These are phyloP conservation scores for Arthrobotrys pseudoclavata DNA, from an alignment of 2,329 filamentous ascomycete species.

Conservation along the genomic window DNA sequence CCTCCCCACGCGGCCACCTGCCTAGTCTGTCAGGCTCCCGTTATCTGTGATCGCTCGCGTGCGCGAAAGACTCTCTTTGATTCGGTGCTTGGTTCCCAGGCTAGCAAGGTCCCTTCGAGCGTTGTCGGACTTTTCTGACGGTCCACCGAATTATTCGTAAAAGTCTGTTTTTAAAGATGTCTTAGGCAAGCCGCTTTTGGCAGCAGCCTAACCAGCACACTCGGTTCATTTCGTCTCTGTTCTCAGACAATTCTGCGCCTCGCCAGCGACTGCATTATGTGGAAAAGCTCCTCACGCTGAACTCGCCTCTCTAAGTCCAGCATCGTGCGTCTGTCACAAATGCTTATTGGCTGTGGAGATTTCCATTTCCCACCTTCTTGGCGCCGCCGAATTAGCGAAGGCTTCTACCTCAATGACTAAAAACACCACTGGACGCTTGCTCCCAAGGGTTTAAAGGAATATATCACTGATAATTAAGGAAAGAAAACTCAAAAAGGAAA, in stretches of 20 bases:
- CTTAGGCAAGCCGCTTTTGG: conserved; percentile 19
- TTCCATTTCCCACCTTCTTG: conserved; percentile 18
- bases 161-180: conserved; percentile 10
- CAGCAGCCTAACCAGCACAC: conserved; percentile 45
- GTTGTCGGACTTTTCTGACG: conserved; percentile 1
- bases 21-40: conserved; percentile 47
- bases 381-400: conserved; percentile 27
- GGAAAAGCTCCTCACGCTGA: background rate
- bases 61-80: conserved; percentile 28
- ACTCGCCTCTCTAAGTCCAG: background rate
- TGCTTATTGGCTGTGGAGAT: conserved; percentile 43
- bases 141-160: background rate
- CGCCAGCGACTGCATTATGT: conserved; percentile 32
- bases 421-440: background rate
- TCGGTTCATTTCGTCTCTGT: conserved; percentile 15
- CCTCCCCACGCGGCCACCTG: conserved; percentile 46
- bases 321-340: conserved; percentile 40
- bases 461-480: conserved; percentile 4
- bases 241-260: conserved; percentile 47
- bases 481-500: conserved; percentile 4
- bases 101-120: background rate
- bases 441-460: conserved; percentile 10
- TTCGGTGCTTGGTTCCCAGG: conserved; percentile 24
- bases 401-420: conserved; percentile 33
- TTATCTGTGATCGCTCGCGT: conserved; percentile 45